phyloP scores from a whole-genome alignment of 768 basidiomycete genomes.

The Lentinula sp. region DNA sequence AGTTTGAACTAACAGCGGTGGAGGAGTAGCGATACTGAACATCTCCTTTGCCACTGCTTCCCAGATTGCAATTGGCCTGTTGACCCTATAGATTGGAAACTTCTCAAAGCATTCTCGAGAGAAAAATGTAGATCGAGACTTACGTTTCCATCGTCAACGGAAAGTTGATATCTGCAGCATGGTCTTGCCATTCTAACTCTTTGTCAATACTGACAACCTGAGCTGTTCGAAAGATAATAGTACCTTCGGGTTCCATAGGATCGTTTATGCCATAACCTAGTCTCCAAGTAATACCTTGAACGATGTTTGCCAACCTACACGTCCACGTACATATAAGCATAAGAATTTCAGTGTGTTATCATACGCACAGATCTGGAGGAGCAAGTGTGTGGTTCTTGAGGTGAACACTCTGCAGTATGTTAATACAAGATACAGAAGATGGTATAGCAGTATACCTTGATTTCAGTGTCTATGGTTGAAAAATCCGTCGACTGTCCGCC shows the following conservation, averaged over 20 bases:
- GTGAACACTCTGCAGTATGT: slow-evolving; percentile 32
- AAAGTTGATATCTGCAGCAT: slow-evolving; percentile 45
- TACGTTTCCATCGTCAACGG: slow-evolving; percentile 44
- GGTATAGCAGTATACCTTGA: slow-evolving; percentile 31
- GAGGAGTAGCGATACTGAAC: slow-evolving; percentile 9
- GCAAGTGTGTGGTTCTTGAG: slow-evolving; percentile 50
- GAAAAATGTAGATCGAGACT: slow-evolving; percentile 13
- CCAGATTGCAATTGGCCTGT: slow-evolving; percentile 54
- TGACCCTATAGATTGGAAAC: slow-evolving; percentile 36
- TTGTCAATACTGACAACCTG: not conserved
- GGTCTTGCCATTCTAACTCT: slow-evolving; percentile 52
- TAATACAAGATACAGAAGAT: not conserved
- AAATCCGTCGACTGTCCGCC: slow-evolving; percentile 57
- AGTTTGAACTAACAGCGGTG: not conserved
- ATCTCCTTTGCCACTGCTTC: slow-evolving; percentile 31
- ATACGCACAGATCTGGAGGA: slow-evolving; percentile 53
- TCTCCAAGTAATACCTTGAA: slow-evolving; percentile 60
- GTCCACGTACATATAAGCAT: slow-evolving; percentile 1
- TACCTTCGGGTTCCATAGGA: slow-evolving; percentile 52
- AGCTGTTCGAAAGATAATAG: slow-evolving; percentile 1
- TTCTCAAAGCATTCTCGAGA: not conserved
- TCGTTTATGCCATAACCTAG: slow-evolving; percentile 52
- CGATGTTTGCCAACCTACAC: slow-evolving; percentile 41
- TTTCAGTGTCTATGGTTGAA: slow-evolving; percentile 51
- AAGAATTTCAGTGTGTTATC: not conserved